A percentile compares a stretch with the other conserved stretches of the same genome.
phyloP scores from a whole-genome alignment of 2,329 filamentous ascomycete species.

The Aotearoamyces nothofagi region DNA sequence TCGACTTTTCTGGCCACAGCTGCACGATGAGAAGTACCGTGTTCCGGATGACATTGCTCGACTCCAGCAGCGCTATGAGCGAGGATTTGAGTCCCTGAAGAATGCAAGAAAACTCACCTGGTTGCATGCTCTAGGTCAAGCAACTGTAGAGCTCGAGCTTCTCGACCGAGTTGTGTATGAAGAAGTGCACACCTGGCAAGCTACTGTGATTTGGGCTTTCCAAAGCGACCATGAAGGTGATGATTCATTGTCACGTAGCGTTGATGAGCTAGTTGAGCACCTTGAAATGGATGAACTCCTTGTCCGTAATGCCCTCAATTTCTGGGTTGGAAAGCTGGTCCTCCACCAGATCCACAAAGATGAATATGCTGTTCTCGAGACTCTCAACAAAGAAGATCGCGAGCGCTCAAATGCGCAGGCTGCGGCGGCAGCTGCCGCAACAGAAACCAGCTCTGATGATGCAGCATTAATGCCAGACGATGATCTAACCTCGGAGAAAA shows the following conservation, averaged over 20 bases:
- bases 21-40: slow-evolving; percentile 54
- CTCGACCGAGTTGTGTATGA: slow-evolving; percentile 62
- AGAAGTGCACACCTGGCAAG: slow-evolving; percentile 71
- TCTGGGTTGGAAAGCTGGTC: slow-evolving; percentile 57
- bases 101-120: slow-evolving; percentile 75
- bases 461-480: slow-evolving; percentile 24
- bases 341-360: slow-evolving; percentile 39
- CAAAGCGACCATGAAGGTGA: slow-evolving; percentile 24
- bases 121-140: slow-evolving; percentile 70
- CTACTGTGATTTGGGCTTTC: slow-evolving; percentile 77
- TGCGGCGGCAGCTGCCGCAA: slow-evolving; percentile 6
- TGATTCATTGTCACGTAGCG: slow-evolving; percentile 22
- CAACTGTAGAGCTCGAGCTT: slow-evolving; percentile 67
- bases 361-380: slow-evolving; percentile 55
- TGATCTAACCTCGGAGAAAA: slow-evolving; percentile 49
- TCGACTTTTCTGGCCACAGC: slow-evolving; percentile 80
- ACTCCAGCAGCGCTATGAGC: slow-evolving; percentile 56
- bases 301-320: slow-evolving; percentile 48
- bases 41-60: slow-evolving; percentile 42
- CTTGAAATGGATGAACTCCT: slow-evolving; percentile 64
- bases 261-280: slow-evolving; percentile 34
- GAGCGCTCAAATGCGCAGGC: slow-evolving; percentile 16
- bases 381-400: slow-evolving; percentile 28
- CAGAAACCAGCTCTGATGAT: slow-evolving; percentile 9
- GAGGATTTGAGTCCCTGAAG: slow-evolving; percentile 67